Base-by-base conservation (phyloP, 768 basidiomycete genomes). In the Xanthoconium purpureum region DNA sequence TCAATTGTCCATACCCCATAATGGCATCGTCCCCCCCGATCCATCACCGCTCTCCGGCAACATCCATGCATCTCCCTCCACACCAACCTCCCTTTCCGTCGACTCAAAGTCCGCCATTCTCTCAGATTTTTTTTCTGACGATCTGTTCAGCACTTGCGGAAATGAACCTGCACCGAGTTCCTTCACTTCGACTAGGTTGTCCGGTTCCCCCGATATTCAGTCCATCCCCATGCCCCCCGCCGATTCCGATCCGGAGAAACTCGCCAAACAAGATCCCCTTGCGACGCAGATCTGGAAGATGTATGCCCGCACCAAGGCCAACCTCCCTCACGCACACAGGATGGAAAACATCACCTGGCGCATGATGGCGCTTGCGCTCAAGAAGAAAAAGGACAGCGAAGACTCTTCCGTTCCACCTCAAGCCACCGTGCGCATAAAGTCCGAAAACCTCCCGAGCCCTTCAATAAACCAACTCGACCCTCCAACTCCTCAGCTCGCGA, bases 331-430 rank as follows among this genome's bases (percentile, higher is more conserved):
- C 68, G 92, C 90, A 0, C 91, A 94, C 73, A 77, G 95, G 66
- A 94, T 99, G 92, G 97, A 98, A 76, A 98, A 98, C 68, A 72
- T 98, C 52, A 97, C 95, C 1, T 98, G 96, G 96, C 77, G 97
- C 56, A 91, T 98, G 94, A 98, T 98, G 95, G 89, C 94, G 28
- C 77, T 99, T 68, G 92, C 91, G 13, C 75, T 99, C 54, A 88
- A 89, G 78, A 96, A 90, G 81, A 87, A 88, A 76, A 85, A 86
- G 73, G 88, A 89, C 43, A 85, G 88, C 20, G 86, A 88, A 53
- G 77, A 83, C 6, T 0, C 38, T 2, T 12, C 17, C 15, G 0
- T 24, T 14, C 3, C 40, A 5, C 30, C 30, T 7, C 62, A 40
- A 8, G 9, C 6, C 3, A 65, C 32, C 9, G 55, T 65, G 3